Evolutionary conservation across 495 filamentous ascomycete species (phyloP).

Genomic region (Thermochaetoides thermophila): DNA sequence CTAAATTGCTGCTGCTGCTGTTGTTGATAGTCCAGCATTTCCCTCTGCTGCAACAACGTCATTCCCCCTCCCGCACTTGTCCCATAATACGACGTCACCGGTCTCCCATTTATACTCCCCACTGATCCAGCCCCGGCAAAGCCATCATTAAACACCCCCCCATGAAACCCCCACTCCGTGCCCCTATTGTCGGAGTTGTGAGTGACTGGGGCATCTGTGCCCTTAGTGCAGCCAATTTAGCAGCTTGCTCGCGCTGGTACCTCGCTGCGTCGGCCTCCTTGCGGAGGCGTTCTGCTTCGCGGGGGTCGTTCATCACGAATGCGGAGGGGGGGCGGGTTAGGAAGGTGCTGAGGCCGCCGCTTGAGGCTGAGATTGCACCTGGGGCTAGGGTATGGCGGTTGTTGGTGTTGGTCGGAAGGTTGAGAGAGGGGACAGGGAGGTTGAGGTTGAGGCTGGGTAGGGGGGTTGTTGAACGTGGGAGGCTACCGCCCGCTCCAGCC

Average conservation of each 20-base stretch:
- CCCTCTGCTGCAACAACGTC: slow-evolving; percentile 4
- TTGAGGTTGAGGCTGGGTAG: slow-evolving; percentile 10
- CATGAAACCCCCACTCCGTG: slow-evolving; percentile 31
- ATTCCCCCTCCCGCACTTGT: too few relatives aligned
- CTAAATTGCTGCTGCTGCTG: too few relatives aligned
- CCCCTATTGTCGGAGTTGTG: slow-evolving; percentile 13
- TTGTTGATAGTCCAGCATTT: background rate
- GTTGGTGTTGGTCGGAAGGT: slow-evolving; percentile 9
- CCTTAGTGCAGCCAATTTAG: slow-evolving; percentile 26
- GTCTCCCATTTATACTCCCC: too few relatives aligned
- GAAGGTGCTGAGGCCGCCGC: background rate
- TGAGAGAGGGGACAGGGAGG: slow-evolving; percentile 11
- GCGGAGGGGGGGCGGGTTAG: background rate
- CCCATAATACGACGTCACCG: too few relatives aligned
- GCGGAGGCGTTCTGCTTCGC: slow-evolving; percentile 20
- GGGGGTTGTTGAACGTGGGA: slow-evolving; percentile 1
- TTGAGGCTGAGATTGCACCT: background rate
- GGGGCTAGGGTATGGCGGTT: slow-evolving; percentile 28
- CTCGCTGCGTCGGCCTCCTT: slow-evolving; percentile 22
- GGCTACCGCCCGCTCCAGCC: slow-evolving; percentile 30
- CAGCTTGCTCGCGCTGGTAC: slow-evolving; percentile 19
- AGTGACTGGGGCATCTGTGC: slow-evolving; percentile 27
- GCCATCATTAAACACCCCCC: slow-evolving; percentile 37
- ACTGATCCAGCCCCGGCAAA: too few relatives aligned
- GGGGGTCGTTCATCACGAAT: slow-evolving; percentile 12